Evolutionary conservation across 805 yeast species (phyloP).

Genomic region (Blastobotrys attinorum): DNA sequence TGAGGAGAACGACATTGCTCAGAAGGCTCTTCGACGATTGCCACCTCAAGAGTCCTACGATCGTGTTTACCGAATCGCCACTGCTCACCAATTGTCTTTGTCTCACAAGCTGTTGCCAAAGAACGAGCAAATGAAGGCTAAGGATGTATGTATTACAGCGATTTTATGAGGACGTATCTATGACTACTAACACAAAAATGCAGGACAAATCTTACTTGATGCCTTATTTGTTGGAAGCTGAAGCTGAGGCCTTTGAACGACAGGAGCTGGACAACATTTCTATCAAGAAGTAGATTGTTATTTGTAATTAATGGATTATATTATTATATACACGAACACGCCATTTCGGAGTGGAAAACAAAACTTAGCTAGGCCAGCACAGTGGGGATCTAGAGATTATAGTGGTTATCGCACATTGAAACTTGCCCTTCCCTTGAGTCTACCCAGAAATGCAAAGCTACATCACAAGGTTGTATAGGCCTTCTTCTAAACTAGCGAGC

Average conservation of each 20-base stretch:
- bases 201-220: slow-evolving; percentile 49
- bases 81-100: slow-evolving; percentile 83
- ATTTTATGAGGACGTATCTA: not conserved
- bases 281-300: slow-evolving; percentile 21
- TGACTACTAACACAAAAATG: not conserved
- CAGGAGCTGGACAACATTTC: slow-evolving; percentile 76
- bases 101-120: slow-evolving; percentile 81
- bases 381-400: too few relatives aligned
- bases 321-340: too few relatives aligned
- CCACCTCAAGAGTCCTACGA: slow-evolving; percentile 80
- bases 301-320: too few relatives aligned
- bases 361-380: too few relatives aligned
- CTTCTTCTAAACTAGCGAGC: slow-evolving; percentile 14
- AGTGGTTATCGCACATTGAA: too few relatives aligned
- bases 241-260: slow-evolving; percentile 84
- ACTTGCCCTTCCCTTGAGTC: too few relatives aligned
- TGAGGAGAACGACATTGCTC: slow-evolving; percentile 82
- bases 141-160: slow-evolving; percentile 35
- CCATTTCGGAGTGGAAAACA: too few relatives aligned
- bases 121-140: slow-evolving; percentile 66
- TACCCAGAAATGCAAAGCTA: too few relatives aligned
- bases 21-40: slow-evolving; percentile 81
- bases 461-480: slow-evolving; percentile 5
- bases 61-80: slow-evolving; percentile 84
- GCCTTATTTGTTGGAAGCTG: slow-evolving; percentile 90